Base-by-base conservation (phyloP, 1,284 basidiomycete species). In the Trametes polyzona region DNA sequence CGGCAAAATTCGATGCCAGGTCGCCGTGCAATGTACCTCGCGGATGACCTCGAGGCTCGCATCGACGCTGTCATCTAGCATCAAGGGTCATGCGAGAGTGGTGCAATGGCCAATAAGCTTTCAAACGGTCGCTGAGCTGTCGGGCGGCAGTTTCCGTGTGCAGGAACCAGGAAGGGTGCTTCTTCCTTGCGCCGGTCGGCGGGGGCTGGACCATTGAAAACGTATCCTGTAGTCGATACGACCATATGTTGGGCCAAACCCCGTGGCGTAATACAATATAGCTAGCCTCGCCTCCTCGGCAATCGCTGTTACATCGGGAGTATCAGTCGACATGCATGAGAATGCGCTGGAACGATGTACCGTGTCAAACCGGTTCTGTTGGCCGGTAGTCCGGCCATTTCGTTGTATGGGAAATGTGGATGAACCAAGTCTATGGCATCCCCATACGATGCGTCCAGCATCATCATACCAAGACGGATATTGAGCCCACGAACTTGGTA, bases 381-480 rank as follows among this genome's bases (percentile, higher is more conserved):
- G 16, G 35, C 36, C 52, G 37, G 12, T 16, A n/a, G 16, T 23
- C 14, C 4, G 36, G 30, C 44, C 21, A 51, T 26, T 54, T 21
- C 36, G 30, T 30, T 10, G 44, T 47, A 47, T 54, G 52, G 52
- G 44, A 54, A 47, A n/a, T 11, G 37, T 46, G 52, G 52, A 39
- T 47, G 27, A 47, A 54, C 44, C 16, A 21, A 41, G 30, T 21
- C 39, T 47, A 50, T 26, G 44, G 29, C 21, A 23, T 32, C 35
- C 35, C 36, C 27, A 27, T 39, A 19, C 33, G n/a, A 7, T 29
- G 16, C 24, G 24, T 19, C 37, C 17, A 51, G 23, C 26, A 33
- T 29, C 6, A 29, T 35, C 27, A 41, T 44, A 21, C 44, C 41
- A 6, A 16, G 21, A 24, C 44, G 44, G 52, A 47, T 4, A 41